Base-by-base conservation (phyloP, 2,329 filamentous ascomycete species). In the Diaporthe sp. region DNA sequence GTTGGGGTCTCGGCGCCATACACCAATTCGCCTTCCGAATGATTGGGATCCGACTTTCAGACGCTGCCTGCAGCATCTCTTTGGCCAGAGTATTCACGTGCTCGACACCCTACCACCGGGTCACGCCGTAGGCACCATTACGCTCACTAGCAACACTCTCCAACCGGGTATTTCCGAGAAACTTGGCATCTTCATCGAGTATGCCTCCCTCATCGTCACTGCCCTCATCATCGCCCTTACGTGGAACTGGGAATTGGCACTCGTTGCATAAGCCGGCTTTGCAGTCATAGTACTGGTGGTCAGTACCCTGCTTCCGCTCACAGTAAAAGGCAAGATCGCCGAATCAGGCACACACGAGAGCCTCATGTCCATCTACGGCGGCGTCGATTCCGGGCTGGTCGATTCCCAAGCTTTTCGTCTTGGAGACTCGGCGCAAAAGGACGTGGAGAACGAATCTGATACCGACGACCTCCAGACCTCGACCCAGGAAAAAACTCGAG, bases 191-290 rank as follows among this genome's bases (percentile, higher is more conserved):
- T 39, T 62, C 31, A 15, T 39, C 31, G 58, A 62, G n/a, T 62
- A 62, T 17, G 13, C 34, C 58, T 22, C 34, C 28, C 28, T 62
- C 25, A 62, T 62, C 31, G 15, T 62, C 12, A 17, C 58, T 15
- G 58, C 58, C 39, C 17, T 62, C 31, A 37, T 62, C 39, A 31
- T 62, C 13, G 58, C 58, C 28, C 31, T 62, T n/a, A 15, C 10
- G 31, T 62, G 39, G 58, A 62, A 62, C 58, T 62, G 58, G 58
- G 58, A 62, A 19, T 62, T 62, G 58, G 58, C 34, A 62, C 31
- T 62, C 12, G 58, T 39, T 22, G 37, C 58, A 22, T 62, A n/a
- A 13, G n/a, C 58, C 22, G 58, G 58, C 22, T 62, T 62, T 44
- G 58, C 39, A 39, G 31, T 62, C 31, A 22, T 62, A 8, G 31